Percentiles rank a stretch among this genome's conserved stretches.
Conservation (phyloP, 2,329 filamentous ascomycete species). For the Colletotrichum zoysiae region DNA sequence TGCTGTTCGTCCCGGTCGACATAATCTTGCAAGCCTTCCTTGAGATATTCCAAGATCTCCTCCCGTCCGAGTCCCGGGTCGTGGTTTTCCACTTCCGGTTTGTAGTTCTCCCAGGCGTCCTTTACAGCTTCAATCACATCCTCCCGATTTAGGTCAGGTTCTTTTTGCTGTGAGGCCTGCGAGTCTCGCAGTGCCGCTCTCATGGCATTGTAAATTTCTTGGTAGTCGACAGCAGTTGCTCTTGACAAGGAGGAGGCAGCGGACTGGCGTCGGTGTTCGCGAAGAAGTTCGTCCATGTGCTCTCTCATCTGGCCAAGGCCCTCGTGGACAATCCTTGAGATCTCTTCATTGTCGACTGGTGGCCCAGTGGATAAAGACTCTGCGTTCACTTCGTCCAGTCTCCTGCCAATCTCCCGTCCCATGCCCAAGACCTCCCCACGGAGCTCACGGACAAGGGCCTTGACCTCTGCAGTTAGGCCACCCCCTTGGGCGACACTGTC, state of each 20-base stretch:
- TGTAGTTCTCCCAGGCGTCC: conserved; percentile 94
- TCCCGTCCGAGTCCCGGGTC: conserved; percentile 92
- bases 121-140: conserved; percentile 88
- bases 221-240: conserved; percentile 75
- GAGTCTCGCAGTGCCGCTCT: conserved; percentile 79
- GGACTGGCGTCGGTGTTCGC: conserved; percentile 79
- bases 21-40: conserved; percentile 87
- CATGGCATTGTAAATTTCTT: conserved; percentile 88
- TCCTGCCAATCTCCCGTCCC: conserved; percentile 89
- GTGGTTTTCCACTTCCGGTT: conserved; percentile 91
- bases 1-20: conserved; percentile 65
- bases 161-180: conserved; percentile 61
- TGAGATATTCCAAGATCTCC: conserved; percentile 87
- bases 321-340: conserved; percentile 82
- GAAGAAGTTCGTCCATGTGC: conserved; percentile 84
- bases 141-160: conserved; percentile 75
- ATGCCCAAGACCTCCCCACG: conserved; percentile 94
- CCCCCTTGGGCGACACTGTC: conserved; percentile 91
- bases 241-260: conserved; percentile 72
- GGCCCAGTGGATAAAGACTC: conserved; percentile 51
- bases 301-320: conserved; percentile 85
- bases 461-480: conserved; percentile 91
- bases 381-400: conserved; percentile 76
- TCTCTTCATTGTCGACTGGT: conserved; percentile 72
- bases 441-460: conserved; percentile 88